Conservation (phyloP, 2,329 filamentous ascomycete genomes). For the Monilinia vaccinii-corymbosi region DNA sequence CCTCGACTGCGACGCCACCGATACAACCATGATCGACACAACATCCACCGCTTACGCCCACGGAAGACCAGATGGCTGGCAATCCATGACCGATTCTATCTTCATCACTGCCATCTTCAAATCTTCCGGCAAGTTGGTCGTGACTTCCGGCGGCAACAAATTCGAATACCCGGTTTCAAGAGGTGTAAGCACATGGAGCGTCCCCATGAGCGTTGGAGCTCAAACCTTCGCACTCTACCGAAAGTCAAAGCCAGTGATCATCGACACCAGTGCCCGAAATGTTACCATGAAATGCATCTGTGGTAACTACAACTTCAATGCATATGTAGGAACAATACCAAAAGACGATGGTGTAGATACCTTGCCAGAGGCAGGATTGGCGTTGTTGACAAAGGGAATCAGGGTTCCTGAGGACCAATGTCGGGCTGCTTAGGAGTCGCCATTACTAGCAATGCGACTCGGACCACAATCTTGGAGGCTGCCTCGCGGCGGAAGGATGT, state of each 20-base stretch:
- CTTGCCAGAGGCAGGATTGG: neutral
- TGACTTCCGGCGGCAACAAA: neutral
- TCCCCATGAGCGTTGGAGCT: neutral
- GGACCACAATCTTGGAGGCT: neutral
- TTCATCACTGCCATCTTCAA: conserved; percentile 1
- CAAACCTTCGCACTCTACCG: neutral
- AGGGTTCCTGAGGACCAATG: neutral
- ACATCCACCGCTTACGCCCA: neutral
- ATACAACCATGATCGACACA: conserved; percentile 6
- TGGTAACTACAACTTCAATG: conserved; percentile 11
- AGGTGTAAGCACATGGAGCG: neutral
- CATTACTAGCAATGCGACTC: neutral
- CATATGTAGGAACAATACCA: conserved; percentile 5
- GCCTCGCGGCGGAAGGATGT: neutral
- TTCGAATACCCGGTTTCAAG: neutral
- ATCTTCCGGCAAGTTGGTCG: neutral
- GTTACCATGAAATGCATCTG: neutral
- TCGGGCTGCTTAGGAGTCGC: neutral
- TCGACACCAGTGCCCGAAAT: neutral
- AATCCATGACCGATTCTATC: neutral
- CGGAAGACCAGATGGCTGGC: conserved; percentile 5
- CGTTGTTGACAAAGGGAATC: neutral
- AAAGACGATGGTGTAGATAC: neutral
- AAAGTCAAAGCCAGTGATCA: neutral
- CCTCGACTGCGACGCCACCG: neutral